Evolutionary conservation across 78 protist species (phyloP), one percentile per base, ranked within the genome.

Genomic region (Protostelium mycophagum): DNA sequence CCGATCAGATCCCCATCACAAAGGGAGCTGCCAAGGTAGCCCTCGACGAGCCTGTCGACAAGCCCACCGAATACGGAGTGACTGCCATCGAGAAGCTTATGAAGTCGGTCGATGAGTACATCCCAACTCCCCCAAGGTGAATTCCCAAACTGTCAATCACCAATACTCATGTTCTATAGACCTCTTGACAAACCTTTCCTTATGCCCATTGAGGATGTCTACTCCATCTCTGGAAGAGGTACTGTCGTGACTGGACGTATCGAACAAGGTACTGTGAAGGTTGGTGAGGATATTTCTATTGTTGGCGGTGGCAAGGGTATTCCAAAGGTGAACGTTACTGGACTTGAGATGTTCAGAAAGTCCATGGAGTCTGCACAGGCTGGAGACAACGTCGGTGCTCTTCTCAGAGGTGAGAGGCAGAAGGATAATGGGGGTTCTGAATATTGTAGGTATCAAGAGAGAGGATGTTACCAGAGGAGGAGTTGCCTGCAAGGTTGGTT

Each of bases 271-370:
- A 34, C 89, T 25, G 36, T 96, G 93, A 95, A 93, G 88, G 93
- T 89, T 28, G 98, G 98, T 83, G 97, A 94, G 34, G 98, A 95
- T 86, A 92, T 98, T n/a, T 92, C 95, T 73, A 89, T 96, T 36
- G 89, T 95, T n/a, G 99, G 99, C 84, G 83, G 89, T 34, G 84
- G 63, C 38, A 88, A 38, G 83, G 86, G 88, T 34, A 28, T 84
- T 63, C 88, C 94, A 88, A 88, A 90, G 95, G 95, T 96, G 63
- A 91, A 94, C 28, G 90, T 83, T 38, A 94, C 97, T 0, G 99
- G 99, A 37, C 28, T 98, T 25, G 99, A 98, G 93, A 97, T 97
- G 98, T 98, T 97, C 95, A 94, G 96, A 88, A 97, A 98, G 96
- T 9, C 84, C 25, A 89, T 97, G 38, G 97, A 90, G 83, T 87